Evolutionary conservation across 345 rosid species (phyloP).

Genomic region (Bretschneidera sinensis): DNA sequence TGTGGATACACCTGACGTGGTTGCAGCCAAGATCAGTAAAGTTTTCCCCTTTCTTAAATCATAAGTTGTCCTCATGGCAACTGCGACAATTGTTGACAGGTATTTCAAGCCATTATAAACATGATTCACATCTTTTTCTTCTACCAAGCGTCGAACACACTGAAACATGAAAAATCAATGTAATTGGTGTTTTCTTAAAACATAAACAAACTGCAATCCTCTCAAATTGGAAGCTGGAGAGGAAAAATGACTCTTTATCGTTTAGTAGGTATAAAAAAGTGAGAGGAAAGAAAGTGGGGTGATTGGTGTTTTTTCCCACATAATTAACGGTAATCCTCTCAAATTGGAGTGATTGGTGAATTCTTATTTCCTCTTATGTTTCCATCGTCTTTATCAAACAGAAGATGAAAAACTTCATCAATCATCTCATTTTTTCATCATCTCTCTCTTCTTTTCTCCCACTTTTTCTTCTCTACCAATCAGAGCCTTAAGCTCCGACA

Average conservation of each 20-base stretch:
- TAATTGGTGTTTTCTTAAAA: no score
- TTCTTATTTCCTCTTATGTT: no score
- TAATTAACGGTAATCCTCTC: no score
- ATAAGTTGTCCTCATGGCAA: slow-evolving; percentile 38
- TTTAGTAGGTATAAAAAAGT: no score
- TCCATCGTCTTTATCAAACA: no score
- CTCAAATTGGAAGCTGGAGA: not conserved
- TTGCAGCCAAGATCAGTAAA: slow-evolving; percentile 46
- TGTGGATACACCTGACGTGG: slow-evolving; percentile 50
- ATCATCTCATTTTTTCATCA: no score
- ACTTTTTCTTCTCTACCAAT: no score
- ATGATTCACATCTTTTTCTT: slow-evolving; percentile 46
- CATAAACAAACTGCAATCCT: not conserved
- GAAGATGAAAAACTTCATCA: no score
- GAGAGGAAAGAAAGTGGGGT: not conserved
- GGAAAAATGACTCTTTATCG: no score
- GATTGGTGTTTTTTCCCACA: no score
- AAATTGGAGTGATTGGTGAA: no score
- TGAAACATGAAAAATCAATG: slow-evolving; percentile 14
- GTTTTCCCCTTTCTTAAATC: slow-evolving; percentile 23
- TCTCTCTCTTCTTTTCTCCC: no score
- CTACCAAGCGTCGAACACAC: slow-evolving; percentile 59
- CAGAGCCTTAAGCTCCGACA: not conserved
- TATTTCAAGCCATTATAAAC: slow-evolving; percentile 50
- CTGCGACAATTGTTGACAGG: slow-evolving; percentile 55